Evolutionary conservation across 768 basidiomycete genomes (phyloP).

Genomic region (Trichaptum fuscoviolaceum): DNA sequence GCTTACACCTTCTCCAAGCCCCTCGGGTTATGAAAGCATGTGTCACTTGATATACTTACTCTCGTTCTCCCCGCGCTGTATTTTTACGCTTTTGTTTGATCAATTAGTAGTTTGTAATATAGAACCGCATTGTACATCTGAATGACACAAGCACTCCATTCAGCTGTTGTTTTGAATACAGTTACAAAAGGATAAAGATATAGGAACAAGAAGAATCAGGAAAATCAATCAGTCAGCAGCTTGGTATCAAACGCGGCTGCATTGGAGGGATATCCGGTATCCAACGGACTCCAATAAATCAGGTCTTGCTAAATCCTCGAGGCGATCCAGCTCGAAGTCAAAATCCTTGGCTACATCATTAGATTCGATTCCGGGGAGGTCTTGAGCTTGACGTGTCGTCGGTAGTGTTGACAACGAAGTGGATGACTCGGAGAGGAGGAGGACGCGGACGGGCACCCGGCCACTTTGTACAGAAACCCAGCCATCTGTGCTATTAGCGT

Average conservation of each 20-base stretch:
- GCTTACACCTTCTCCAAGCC: too few species aligned
- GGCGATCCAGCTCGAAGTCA: neutral
- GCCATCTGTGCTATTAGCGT: neutral
- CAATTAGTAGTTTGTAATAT: too few species aligned
- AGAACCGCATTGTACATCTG: too few species aligned
- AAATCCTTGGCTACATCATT: too few species aligned
- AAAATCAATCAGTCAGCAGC: neutral
- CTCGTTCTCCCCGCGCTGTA: too few species aligned
- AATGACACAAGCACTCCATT: too few species aligned
- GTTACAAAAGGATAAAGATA: neutral
- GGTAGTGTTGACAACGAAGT: neutral
- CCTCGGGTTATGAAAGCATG: too few species aligned
- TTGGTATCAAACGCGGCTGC: neutral
- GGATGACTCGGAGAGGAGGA: neutral
- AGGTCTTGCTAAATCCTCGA: neutral
- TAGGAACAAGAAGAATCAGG: neutral
- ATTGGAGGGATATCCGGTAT: neutral
- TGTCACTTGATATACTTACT: too few species aligned
- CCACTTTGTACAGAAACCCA: neutral
- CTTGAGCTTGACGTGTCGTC: neutral
- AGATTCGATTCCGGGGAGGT: too few species aligned
- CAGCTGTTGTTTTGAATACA: too few species aligned
- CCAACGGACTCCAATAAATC: neutral
- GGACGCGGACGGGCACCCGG: neutral
- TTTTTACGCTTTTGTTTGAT: too few species aligned